Evolutionary conservation across 176 grass and related monocot species (phyloP).

Genomic region (Themeda triandra): DNA sequence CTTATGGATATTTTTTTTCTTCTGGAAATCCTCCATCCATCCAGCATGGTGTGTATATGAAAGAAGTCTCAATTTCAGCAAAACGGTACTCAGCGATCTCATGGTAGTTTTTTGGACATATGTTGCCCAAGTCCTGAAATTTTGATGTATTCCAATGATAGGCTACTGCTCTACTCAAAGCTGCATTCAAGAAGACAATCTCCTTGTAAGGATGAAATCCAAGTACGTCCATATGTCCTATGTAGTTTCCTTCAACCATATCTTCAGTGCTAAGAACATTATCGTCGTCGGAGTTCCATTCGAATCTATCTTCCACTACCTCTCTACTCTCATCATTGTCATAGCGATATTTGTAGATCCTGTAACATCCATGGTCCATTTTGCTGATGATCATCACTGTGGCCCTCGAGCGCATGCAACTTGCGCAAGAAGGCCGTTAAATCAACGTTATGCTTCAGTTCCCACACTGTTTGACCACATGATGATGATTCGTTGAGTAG

Average conservation of each 20-base stretch:
- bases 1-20: neutral
- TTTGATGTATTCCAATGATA: neutral
- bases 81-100: neutral
- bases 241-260: neutral
- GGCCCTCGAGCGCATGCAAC: too few relatives aligned
- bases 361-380: too few relatives aligned
- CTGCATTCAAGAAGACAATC: neutral
- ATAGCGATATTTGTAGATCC: too few relatives aligned
- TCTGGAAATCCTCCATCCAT: neutral
- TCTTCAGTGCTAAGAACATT: neutral
- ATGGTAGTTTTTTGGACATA: neutral
- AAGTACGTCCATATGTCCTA: neutral
- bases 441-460: too few relatives aligned
- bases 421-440: too few relatives aligned
- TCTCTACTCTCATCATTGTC: too few relatives aligned
- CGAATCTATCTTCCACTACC: neutral
- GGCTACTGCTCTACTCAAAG: neutral
- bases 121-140: neutral
- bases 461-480: too few relatives aligned
- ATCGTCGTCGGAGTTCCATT: neutral
- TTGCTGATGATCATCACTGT: too few relatives aligned
- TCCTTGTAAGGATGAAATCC: slow-evolving; percentile 14
- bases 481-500: too few relatives aligned
- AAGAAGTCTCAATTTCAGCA: neutral
- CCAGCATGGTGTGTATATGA: neutral